Evolutionary conservation across 2,329 filamentous ascomycete genomes (phyloP).

Genomic region (Penicillium fuscoglaucum): DNA sequence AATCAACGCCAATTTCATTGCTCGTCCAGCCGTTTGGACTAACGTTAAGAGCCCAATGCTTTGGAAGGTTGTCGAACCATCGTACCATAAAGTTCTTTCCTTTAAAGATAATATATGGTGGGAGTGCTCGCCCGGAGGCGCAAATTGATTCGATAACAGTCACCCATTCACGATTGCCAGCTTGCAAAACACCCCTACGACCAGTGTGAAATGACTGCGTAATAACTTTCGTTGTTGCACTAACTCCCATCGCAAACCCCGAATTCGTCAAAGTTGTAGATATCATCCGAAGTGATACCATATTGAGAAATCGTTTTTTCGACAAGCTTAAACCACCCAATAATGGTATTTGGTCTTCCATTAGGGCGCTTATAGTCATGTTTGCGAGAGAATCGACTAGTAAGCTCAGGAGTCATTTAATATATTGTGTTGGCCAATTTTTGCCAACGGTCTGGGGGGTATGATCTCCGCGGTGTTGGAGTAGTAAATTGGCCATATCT

Average conservation of each 20-base stretch:
- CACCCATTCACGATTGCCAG: conserved; percentile 11
- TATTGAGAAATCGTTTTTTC: background rate
- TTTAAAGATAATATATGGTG: conserved; percentile 18
- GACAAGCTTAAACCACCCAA: background rate
- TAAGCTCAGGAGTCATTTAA: background rate
- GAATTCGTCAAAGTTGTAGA: too few relatives aligned
- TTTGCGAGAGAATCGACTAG: background rate
- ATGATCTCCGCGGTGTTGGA: background rate
- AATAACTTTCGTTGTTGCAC: background rate
- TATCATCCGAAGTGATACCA: background rate
- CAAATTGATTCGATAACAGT: too few relatives aligned
- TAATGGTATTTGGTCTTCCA: background rate
- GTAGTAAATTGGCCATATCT: conserved; percentile 5
- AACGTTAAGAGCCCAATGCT: background rate
- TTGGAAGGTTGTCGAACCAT: background rate
- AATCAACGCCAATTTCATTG: too few relatives aligned
- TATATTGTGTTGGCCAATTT: background rate
- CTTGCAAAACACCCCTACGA: conserved; percentile 4
- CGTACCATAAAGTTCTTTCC: conserved; percentile 8
- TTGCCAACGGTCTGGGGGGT: background rate
- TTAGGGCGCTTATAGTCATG: background rate
- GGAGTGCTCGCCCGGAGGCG: background rate
- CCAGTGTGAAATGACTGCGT: background rate
- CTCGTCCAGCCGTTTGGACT: too few relatives aligned
- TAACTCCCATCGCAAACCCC: background rate